Base-by-base conservation (phyloP, 495 filamentous ascomycete species). In the Tuber calosporum region DNA sequence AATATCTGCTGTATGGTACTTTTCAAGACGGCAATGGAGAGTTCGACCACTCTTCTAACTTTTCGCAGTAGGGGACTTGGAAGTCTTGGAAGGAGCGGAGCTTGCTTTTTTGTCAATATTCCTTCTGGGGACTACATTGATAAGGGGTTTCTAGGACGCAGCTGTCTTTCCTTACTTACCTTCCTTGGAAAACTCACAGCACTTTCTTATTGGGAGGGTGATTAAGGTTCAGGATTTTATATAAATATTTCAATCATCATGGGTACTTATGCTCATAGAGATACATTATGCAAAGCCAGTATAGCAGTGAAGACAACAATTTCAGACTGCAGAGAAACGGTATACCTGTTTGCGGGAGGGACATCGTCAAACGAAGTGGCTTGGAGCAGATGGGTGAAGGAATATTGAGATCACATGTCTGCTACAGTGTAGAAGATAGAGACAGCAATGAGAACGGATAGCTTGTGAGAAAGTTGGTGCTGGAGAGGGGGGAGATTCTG, bases 301-400 rank as follows among this genome's bases (percentile, higher is more conserved):
- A 79, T 7, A 79, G 79, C 80, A 81, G 58, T 48, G 66, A 7
- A 81, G 79, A 48, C 80, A 81, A 40, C 80, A 72, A 68, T 80
- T 79, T 26, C 71, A 72, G 11, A 66, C 74, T n/a, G 80, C 79
- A 9, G 70, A 74, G 72, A 81, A 81, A 70, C 76, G 76, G 68
- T 77, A 79, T 43, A 62, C 69, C 19, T 38, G 68, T 13, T 48
- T 71, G 58, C 80, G 81, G 39, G 53, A 69, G 68, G 79, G 77
- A 70, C 80, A 81, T 38, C 69, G 72, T 79, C 80, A 81, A 53
- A 79, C 66, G 73, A 73, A 81, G 19, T 79, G 79, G 26, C 69
- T 9, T 8, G 71, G 58, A 19, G 70, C 40, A 62, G 26, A 19
- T 26, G 26, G 70, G 8, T 48, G 42, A 38, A 26, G 40, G 20